Evolutionary conservation across 177 flowering plant species (phyloP).

Genomic region (Vitis hybrid): DNA sequence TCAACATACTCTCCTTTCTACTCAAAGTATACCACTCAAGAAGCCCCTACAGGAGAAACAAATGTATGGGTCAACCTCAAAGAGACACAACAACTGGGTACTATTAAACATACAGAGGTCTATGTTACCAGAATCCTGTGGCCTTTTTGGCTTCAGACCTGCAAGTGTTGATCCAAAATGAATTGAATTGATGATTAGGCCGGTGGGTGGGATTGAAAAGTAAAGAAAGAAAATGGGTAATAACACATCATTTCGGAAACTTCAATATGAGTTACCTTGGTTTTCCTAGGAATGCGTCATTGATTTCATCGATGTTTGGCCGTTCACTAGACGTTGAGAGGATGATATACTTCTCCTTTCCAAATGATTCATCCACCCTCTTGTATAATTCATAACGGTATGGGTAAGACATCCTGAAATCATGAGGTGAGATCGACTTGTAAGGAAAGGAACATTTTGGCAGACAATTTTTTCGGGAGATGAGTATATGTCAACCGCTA

Average conservation of each 20-base stretch:
- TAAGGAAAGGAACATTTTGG: too few relatives aligned
- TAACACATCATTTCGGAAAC: not conserved
- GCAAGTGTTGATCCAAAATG: conserved; percentile 22
- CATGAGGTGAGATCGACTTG: not conserved
- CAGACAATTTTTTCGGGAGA: too few relatives aligned
- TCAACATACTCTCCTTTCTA: not conserved
- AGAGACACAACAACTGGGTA: not conserved
- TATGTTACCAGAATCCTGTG: conserved; percentile 71
- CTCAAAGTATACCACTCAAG: conserved; percentile 54
- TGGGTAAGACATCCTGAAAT: conserved; percentile 77
- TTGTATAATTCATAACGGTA: conserved; percentile 72
- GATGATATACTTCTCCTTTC: conserved; percentile 71
- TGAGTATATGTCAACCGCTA: too few relatives aligned
- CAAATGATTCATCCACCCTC: conserved; percentile 64
- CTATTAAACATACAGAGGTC: not conserved
- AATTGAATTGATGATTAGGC: not conserved
- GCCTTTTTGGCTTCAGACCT: conserved; percentile 49
- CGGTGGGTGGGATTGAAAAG: not conserved
- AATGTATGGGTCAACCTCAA: not conserved
- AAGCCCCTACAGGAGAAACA: conserved; percentile 55
- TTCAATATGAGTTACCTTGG: conserved; percentile 45
- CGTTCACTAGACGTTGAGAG: conserved; percentile 56
- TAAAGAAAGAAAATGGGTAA: too few relatives aligned
- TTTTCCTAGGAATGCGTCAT: conserved; percentile 77
- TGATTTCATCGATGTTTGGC: conserved; percentile 69